Evolutionary conservation across 805 yeast species (phyloP), one percentile per base, ranked within the genome.

Genomic region (Monosporozyma servazzii): DNA sequence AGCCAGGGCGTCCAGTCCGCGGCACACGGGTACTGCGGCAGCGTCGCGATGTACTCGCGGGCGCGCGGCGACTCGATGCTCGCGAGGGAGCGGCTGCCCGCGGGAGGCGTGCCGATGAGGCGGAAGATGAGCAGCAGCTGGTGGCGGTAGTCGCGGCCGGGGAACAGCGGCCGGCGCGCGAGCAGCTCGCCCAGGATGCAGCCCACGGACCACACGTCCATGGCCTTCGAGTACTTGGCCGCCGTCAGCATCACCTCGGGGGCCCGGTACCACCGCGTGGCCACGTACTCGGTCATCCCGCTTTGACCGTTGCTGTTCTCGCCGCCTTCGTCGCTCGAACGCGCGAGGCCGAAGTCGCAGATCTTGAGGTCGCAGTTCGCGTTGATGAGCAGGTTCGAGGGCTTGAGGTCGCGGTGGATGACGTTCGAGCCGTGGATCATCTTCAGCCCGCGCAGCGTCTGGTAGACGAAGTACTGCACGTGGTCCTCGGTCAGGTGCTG

Each of bases 181-280:
- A 91, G 71, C 79, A 91, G 78, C 65, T 91, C 98, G 0, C 96
- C 97, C 51, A 91, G 72, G 39, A 91, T 91, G 69, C 98, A 91
- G 4, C 98, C 98, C 21, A 89, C 96, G 2, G 95, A 85, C 98
- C 98, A 91, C 31, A 91, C 81, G 69, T 91, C 98, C 62, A 91
- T 91, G 36, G 96, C 96, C 39, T 91, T 86, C 25, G 96, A 86
- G 71, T 91, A 91, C 61, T 86, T 88, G 56, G 89, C 91, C 61
- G 90, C 88, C 13, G 96, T 88, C 48, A 91, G 76, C 98, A 91
- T 91, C 65, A 91, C 89, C 62, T 91, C 98, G 0, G 98, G 98
- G 0, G 98, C 98, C 51, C 98, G 75, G 68, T 91, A 91, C 97
- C 98, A 91, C 57, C 98, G 75, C 3, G 98, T 91, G 9, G 98